Percentiles rank a stretch among this genome's conserved stretches.
Conservation (phyloP, 2,329 filamentous ascomycete species). For the Leptodontidium sp. region DNA sequence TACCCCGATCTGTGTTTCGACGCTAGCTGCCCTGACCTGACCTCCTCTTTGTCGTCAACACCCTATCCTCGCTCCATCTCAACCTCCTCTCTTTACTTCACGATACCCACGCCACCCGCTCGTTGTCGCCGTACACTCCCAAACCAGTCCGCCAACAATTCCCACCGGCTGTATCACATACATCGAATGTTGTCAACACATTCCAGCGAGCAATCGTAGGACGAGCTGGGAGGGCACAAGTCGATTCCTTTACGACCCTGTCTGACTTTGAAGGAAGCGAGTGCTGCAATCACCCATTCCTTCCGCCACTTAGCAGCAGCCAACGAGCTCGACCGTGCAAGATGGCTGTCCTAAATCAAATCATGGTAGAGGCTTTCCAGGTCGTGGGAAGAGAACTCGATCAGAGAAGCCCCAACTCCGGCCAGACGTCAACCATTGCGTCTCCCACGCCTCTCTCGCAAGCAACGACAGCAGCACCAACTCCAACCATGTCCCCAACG, state of each 20-base stretch:
- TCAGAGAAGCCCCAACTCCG: slow-evolving; percentile 29
- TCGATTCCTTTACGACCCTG: slow-evolving; percentile 12
- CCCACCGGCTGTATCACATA: slow-evolving; percentile 11
- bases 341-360: slow-evolving; percentile 42
- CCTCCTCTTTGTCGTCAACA: slow-evolving; percentile 7
- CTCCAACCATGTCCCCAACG: slow-evolving; percentile 25
- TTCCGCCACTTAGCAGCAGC: slow-evolving; percentile 24
- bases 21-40: slow-evolving; percentile 2
- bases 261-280: slow-evolving; percentile 5
- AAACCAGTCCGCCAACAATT: background rate
- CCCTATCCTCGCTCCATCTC: background rate
- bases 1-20: background rate
- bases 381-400: slow-evolving; percentile 38
- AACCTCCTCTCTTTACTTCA: background rate
- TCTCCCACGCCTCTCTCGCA: slow-evolving; percentile 25
- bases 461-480: slow-evolving; percentile 21
- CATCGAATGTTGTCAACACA: slow-evolving; percentile 16
- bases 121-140: background rate
- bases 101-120: background rate
- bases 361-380: slow-evolving; percentile 41
- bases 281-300: slow-evolving; percentile 29
- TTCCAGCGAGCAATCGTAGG: slow-evolving; percentile 14
- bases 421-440: slow-evolving; percentile 26
- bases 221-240: background rate
- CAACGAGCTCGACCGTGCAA: slow-evolving; percentile 5